A percentile compares a stretch with the other conserved stretches of the same genome.
phyloP scores from a whole-genome alignment of 108 stramenopile genomes.

The Fistulifera solaris region DNA sequence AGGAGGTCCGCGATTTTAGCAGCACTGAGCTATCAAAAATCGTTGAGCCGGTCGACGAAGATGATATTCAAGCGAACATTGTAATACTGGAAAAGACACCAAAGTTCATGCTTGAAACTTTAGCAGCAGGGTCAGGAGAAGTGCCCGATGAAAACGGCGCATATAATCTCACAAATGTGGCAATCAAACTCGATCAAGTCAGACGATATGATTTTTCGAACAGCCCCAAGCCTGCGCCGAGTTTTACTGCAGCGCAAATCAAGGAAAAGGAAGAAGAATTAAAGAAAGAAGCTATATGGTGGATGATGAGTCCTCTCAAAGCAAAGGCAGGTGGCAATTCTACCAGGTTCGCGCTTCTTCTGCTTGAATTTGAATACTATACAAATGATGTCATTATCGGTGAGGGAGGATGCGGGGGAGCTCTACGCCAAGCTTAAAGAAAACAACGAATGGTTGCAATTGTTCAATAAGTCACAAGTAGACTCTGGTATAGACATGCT shows the following conservation, averaged over 20 bases:
- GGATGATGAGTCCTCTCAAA: not conserved
- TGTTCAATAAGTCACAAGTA: slow-evolving; percentile 11
- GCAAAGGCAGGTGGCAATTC: slow-evolving; percentile 30
- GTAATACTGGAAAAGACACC: slow-evolving; percentile 30
- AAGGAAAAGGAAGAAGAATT: slow-evolving; percentile 15
- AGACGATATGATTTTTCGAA: slow-evolving; percentile 15
- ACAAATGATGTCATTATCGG: not conserved
- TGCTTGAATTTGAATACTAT: slow-evolving; percentile 53
- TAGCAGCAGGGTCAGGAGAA: slow-evolving; percentile 28
- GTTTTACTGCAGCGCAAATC: slow-evolving; percentile 42
- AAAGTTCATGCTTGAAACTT: slow-evolving; percentile 28
- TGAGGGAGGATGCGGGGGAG: too few species aligned
- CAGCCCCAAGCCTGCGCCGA: slow-evolving; percentile 12
- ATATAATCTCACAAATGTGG: slow-evolving; percentile 26
- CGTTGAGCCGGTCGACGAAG: not conserved
- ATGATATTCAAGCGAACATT: slow-evolving; percentile 27
- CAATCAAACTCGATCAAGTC: slow-evolving; percentile 13
- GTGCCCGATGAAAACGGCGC: slow-evolving; percentile 12
- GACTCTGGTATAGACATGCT: slow-evolving; percentile 15
- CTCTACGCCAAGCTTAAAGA: slow-evolving; percentile 4
- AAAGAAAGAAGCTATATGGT: not conserved
- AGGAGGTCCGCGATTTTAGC: too few species aligned
- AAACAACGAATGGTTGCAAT: slow-evolving; percentile 14
- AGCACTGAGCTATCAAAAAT: too few species aligned
- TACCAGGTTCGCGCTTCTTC: slow-evolving; percentile 38